phyloP scores from a whole-genome alignment of 331 rosid species.

The Erythrophleum ivorense region DNA sequence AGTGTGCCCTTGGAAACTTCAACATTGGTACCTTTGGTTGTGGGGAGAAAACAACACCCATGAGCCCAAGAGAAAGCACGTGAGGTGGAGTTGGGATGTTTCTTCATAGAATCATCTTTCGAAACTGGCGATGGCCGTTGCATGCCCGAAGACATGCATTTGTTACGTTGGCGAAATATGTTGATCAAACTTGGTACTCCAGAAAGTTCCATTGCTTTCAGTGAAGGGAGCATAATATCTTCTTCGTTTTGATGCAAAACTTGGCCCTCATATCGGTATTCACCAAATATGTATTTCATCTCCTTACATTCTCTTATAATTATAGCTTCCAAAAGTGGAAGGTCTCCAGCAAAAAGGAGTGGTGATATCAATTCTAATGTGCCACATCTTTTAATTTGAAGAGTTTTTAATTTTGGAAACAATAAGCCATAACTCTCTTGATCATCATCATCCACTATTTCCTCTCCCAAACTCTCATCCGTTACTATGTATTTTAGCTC shows the following conservation, averaged over 20 bases:
- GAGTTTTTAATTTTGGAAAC: neutral
- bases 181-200: neutral
- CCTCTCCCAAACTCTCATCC: neutral
- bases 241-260: too few species aligned
- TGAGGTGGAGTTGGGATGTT: neutral
- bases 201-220: fast-evolving
- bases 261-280: neutral
- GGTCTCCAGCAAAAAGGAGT: neutral
- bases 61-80: neutral
- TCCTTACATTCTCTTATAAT: fast-evolving
- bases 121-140: neutral
- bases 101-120: neutral
- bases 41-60: neutral
- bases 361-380: neutral
- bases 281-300: constrained; percentile 19
- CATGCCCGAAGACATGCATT: neutral
- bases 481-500: neutral
- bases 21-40: neutral
- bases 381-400: fast-evolving
- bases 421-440: neutral
- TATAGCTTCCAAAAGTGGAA: neutral
- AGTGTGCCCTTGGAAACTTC: neutral
- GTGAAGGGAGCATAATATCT: neutral
- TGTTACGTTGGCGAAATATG: neutral
- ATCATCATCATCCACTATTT: neutral